A percentile compares a stretch with the other conserved stretches of the same genome.
Evolutionary conservation across 495 filamentous ascomycete species (phyloP).

Genomic region (Paragyromitra xinjiangensis): DNA sequence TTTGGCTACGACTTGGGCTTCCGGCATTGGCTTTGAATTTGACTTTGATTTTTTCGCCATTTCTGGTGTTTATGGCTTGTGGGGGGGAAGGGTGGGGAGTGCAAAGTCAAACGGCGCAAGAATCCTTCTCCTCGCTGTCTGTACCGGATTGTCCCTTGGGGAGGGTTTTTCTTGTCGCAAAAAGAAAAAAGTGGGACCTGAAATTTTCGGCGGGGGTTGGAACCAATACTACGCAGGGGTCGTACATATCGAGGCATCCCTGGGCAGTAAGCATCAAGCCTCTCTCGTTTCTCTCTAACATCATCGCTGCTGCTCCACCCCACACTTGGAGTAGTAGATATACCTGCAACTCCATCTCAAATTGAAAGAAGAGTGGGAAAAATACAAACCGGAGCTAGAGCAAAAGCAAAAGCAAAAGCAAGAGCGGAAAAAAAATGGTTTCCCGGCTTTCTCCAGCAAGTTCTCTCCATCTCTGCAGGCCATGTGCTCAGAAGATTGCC

Average conservation of each 20-base stretch:
- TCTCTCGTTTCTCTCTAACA: too few species aligned
- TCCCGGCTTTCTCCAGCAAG: background rate
- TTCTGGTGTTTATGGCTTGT: slow-evolving; percentile 52
- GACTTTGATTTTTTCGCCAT: slow-evolving; percentile 60
- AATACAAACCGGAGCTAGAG: too few species aligned
- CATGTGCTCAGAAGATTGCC: slow-evolving; percentile 20
- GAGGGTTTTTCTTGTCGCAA: background rate
- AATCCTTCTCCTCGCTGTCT: slow-evolving; percentile 1
- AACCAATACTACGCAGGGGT: slow-evolving; percentile 11
- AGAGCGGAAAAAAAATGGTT: slow-evolving; percentile 16
- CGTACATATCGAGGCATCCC: background rate
- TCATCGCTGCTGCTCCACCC: too few species aligned
- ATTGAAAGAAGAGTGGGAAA: background rate
- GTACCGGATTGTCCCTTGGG: background rate
- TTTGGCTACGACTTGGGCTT: slow-evolving; percentile 8
- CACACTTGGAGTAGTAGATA: background rate
- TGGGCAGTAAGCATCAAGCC: background rate
- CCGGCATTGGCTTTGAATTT: slow-evolving; percentile 44
- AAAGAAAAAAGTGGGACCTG: background rate
- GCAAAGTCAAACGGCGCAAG: background rate
- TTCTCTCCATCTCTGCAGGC: slow-evolving; percentile 18
- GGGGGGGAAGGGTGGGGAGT: background rate
- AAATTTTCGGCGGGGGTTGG: slow-evolving; percentile 1
- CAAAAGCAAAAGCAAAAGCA: background rate
- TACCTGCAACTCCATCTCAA: background rate